Evolutionary conservation across 2,329 filamentous ascomycete genomes (phyloP), one percentile per base, ranked within the genome.

Genomic region (Huntiella abstrusa): DNA sequence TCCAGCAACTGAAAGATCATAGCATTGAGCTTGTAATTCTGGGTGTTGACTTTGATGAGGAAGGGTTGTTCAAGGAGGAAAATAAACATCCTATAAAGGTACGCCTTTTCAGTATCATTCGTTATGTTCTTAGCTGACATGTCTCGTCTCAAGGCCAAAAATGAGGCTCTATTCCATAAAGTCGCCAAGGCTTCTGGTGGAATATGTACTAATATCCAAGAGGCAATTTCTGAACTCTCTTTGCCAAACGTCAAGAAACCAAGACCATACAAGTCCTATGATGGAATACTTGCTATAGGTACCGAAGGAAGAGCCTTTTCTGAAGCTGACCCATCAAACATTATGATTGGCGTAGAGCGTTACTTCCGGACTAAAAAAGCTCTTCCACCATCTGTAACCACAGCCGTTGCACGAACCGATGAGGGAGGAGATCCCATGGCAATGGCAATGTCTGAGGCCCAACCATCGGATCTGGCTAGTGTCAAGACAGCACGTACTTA

Each of bases 11-110:
- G 40, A 83, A 83, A 51, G 71, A 80, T 6, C 73, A 80, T 34
- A 72, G 71, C 3, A 91, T 96, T 50, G 75, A 91, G 52, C 66
- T 98, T 38, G 70, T 80, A 1, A 65, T 96, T 8, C 63, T 96
- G 80, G 91, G 91, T 11, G 75, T 93, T 13, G 91, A 98, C 59
- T 96, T 98, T 60, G 86, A 98, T 57, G 86, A 93, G 2, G 94
- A 80, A 57, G 87, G 87, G 37, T 83, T 28, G 22, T 28, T 84
- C 58, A 93, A 93, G 59, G 88, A 96, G 62, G 86, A 95, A 59
- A 74, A 82, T 52, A 98, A 98, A 58, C 64, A 78, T 13, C 53
- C 59, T 0, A 58, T 61, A 44, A 96, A 96, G 69, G 77, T 80
- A 56, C 36, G 45, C 44, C 36, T 47, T n/a, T 6, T 34, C 10